These are phyloP conservation scores for Scheffersomyces titani DNA, from an alignment of 1,139 yeast genomes.

Conservation along the genomic window DNA sequence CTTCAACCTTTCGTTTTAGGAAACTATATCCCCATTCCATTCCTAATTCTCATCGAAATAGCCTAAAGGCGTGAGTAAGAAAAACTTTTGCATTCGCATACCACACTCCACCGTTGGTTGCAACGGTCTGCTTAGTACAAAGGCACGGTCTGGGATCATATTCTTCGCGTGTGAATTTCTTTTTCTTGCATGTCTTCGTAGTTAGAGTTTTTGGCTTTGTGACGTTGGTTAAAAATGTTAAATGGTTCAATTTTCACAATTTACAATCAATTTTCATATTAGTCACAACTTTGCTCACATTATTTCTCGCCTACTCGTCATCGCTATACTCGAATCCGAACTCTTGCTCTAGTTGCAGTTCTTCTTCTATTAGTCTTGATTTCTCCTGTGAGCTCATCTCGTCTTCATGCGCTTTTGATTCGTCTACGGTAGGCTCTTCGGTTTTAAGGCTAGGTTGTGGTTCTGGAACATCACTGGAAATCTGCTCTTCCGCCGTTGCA, in stretches of 20 bases:
- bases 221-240: background rate
- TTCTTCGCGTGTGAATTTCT: background rate
- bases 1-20: background rate
- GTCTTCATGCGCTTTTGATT: background rate
- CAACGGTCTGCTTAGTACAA: background rate
- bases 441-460: background rate
- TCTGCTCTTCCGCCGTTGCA: background rate
- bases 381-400: conserved; percentile 9
- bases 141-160: background rate
- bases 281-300: background rate
- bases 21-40: background rate
- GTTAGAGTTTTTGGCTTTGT: background rate
- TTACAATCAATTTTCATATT: background rate
- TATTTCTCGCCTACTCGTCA: conserved; percentile 18
- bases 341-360: conserved; percentile 24
- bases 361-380: conserved; percentile 12
- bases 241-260: too few relatives aligned
- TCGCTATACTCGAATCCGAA: conserved; percentile 37
- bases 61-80: background rate
- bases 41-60: background rate
- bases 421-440: background rate
- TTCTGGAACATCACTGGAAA: background rate
- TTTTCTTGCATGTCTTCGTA: background rate
- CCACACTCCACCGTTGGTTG: background rate
- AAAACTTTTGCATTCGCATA: background rate